Percentiles rank a stretch among this genome's conserved stretches.
These are phyloP conservation scores for Pichia occidentalis DNA, from an alignment of 805 yeast species.

Conservation along the genomic window DNA sequence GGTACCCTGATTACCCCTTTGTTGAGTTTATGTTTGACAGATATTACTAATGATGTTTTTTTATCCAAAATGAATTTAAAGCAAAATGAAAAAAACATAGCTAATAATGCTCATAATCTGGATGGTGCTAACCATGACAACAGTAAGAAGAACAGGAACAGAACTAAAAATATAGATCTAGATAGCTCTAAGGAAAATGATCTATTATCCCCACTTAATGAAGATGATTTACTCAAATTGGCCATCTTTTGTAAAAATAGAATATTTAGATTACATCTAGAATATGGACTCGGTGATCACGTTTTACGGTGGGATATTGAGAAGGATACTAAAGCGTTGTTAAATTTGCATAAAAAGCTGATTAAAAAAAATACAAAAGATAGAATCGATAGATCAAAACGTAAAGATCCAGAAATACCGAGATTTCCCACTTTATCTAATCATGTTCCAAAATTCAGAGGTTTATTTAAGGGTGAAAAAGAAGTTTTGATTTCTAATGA, in stretches of 20 bases:
- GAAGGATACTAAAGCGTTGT: constrained; percentile 65
- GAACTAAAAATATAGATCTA: too few species aligned
- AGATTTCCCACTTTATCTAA: constrained; percentile 29
- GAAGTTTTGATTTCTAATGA: neutral
- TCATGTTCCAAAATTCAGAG: constrained; percentile 7
- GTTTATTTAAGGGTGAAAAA: constrained; percentile 6
- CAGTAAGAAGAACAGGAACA: too few species aligned
- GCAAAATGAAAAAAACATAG: too few species aligned
- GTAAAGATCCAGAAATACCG: constrained; percentile 30
- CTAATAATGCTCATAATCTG: too few species aligned
- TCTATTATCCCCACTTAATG: too few species aligned
- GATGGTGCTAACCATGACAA: too few species aligned
- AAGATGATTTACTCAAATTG: constrained; percentile 7
- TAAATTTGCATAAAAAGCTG: constrained; percentile 62
- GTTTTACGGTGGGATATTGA: constrained; percentile 75
- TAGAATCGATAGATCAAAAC: constrained; percentile 10
- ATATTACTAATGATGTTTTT: constrained; percentile 35
- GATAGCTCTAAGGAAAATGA: too few species aligned
- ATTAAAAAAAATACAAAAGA: constrained; percentile 20
- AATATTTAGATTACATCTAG: constrained; percentile 63
- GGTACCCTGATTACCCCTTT: constrained; percentile 79
- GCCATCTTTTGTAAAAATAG: constrained; percentile 28
- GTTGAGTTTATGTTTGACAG: constrained; percentile 57
- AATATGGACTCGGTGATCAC: constrained; percentile 82
- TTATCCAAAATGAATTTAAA: too few species aligned